Base-by-base conservation (phyloP, 1,284 basidiomycete genomes). In the Hymenochaete sp. region DNA sequence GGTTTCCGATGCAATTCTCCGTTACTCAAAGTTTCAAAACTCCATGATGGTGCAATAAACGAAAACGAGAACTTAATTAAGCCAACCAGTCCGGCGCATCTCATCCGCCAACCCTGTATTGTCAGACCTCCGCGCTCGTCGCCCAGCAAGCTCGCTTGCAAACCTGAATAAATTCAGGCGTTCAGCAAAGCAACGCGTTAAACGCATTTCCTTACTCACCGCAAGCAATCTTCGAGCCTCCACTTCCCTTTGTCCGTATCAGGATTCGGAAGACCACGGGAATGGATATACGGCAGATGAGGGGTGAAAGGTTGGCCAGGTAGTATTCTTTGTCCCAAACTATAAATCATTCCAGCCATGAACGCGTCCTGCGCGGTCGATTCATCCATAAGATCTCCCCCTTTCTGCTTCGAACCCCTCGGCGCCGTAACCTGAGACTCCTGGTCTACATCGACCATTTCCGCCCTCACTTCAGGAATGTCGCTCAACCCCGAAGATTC, bases 261-360 rank as follows among this genome's bases (percentile, higher is more conserved):
- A 51, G 71, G n/a, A 0, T 71, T 68, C 14, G 82, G 80, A n/a
- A n/a, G n/a, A n/a, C n/a, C n/a, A n/a, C n/a, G n/a, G n/a, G n/a
- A n/a, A n/a, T n/a, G n/a, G n/a, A n/a, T n/a, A n/a, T n/a, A n/a
- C n/a, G 21, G 59, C 66, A 51, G 71, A 0, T 71, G 68, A 16
- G 82, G 80, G 3, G 77, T 77, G 59, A 82, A 87, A 13, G 82
- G 83, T 6, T 72, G 61, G 0, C 83, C 82, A 31, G 84, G 84
- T 36, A 77, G 59, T 44, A 86, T 63, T 26, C 74, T 67, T 52
- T 82, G 65, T 44, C 76, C 82, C 52, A 87, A 56, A 0, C 82
- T 73, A 60, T 75, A 87, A 48, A 87, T 81, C 83, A 87, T 86
- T 10, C 84, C 84, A 0, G 81, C 80, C 9, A 87, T 72, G 53